Evolutionary conservation across 2,329 filamentous ascomycete species (phyloP).

Genomic region (Trichoderma atrobrunneum): DNA sequence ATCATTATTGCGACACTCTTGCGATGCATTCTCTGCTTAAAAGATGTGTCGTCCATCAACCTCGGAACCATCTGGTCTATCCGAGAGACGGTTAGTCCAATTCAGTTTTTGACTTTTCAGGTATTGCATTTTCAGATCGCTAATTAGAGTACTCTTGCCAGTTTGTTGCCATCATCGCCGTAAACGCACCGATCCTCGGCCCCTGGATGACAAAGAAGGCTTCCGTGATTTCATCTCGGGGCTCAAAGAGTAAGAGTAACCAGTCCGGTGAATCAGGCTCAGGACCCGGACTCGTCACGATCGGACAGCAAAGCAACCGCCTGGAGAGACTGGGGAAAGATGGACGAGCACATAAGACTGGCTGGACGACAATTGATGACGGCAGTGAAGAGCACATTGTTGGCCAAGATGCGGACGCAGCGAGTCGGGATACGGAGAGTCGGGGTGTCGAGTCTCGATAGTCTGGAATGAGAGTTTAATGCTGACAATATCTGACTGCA

Average conservation of each 20-base stretch:
- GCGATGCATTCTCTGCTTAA: constrained; percentile 25
- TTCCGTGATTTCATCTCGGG: constrained; percentile 10
- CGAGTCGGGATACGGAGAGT: neutral
- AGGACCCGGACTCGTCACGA: constrained; percentile 21
- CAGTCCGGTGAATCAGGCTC: neutral
- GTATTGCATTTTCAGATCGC: neutral
- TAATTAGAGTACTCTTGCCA: neutral
- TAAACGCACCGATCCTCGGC: constrained; percentile 26
- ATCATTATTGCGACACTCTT: constrained; percentile 28
- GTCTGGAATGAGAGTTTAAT: neutral
- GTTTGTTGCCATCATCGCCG: constrained; percentile 28
- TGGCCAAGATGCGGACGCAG: neutral
- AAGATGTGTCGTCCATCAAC: constrained; percentile 24
- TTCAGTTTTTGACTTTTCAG: neutral
- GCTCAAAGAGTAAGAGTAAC: neutral
- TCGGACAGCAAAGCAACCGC: constrained; percentile 22
- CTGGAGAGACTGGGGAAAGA: constrained; percentile 22
- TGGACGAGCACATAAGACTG: constrained; percentile 18
- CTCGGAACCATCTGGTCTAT: constrained; percentile 29
- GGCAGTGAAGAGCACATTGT: constrained; percentile 24
- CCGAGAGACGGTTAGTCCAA: constrained; percentile 26
- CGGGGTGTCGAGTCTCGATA: neutral
- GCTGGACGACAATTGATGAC: constrained; percentile 26
- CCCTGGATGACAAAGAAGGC: constrained; percentile 27
- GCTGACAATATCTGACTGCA: neutral